phyloP scores from a whole-genome alignment of 176 grass and related monocot genomes.

The Aegilops umbellulata region DNA sequence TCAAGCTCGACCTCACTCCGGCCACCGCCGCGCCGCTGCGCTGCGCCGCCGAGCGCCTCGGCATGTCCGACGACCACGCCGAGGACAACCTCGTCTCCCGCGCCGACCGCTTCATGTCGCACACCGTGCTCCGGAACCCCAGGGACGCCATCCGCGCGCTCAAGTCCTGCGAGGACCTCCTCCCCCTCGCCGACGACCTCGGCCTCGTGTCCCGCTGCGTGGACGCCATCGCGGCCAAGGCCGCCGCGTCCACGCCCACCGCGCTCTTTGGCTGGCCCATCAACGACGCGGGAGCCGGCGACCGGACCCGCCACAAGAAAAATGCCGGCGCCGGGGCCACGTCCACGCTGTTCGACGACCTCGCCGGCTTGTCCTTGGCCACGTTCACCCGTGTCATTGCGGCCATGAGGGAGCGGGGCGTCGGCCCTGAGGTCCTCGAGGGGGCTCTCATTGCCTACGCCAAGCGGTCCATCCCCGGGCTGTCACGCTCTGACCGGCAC shows the following conservation, averaged over 20 bases:
- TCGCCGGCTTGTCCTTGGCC: constrained; percentile 59
- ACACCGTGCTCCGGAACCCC: constrained; percentile 66
- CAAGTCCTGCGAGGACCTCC: constrained; percentile 76
- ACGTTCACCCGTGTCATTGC: constrained; percentile 77
- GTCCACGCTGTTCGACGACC: constrained; percentile 84
- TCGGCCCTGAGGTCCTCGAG: constrained; percentile 74
- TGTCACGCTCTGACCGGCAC: constrained; percentile 68
- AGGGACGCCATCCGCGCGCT: constrained; percentile 75
- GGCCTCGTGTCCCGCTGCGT: constrained; percentile 70
- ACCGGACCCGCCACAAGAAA: constrained; percentile 45
- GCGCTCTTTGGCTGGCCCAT: constrained; percentile 91
- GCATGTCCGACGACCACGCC: constrained; percentile 79
- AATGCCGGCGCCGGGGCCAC: constrained; percentile 26
- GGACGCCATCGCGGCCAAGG: constrained; percentile 67
- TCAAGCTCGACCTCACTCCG: constrained; percentile 87
- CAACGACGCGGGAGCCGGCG: constrained; percentile 31
- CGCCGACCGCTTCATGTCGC: constrained; percentile 65
- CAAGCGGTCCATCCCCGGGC: constrained; percentile 81
- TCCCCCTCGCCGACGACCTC: constrained; percentile 69
- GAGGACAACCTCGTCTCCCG: constrained; percentile 84
- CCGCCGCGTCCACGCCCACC: constrained; percentile 59
- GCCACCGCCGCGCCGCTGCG: constrained; percentile 62
- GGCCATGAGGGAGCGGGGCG: constrained; percentile 69
- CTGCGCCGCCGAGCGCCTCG: constrained; percentile 86
- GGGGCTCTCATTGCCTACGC: constrained; percentile 84